Percentiles rank a stretch among this genome's conserved stretches.
Evolutionary conservation across 2,329 filamentous ascomycete genomes (phyloP).

Genomic region (Phialophora macrospora): DNA sequence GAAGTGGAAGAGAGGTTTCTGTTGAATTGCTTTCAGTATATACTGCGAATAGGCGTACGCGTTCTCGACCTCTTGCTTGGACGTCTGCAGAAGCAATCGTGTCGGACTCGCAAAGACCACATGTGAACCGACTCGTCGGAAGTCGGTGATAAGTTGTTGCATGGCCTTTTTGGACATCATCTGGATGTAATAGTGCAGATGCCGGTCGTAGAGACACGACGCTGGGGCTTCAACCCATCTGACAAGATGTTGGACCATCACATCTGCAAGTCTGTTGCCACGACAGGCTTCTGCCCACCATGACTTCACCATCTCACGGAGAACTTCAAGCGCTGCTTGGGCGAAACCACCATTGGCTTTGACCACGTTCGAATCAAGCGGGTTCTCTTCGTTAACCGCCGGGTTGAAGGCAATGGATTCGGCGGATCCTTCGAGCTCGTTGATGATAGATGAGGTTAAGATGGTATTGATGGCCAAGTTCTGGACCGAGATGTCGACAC

Average conservation of each 20-base stretch:
- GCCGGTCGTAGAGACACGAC: slow-evolving; percentile 93
- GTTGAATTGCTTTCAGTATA: slow-evolving; percentile 95
- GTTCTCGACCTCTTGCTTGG: slow-evolving; percentile 94
- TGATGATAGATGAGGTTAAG: slow-evolving; percentile 92
- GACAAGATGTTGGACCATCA: slow-evolving; percentile 95
- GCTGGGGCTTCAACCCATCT: slow-evolving; percentile 95
- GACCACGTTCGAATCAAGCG: slow-evolving; percentile 71
- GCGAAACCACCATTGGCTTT: slow-evolving; percentile 73
- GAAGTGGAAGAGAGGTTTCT: slow-evolving; percentile 94
- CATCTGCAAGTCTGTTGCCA: slow-evolving; percentile 91
- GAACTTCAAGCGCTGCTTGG: slow-evolving; percentile 84
- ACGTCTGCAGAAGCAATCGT: slow-evolving; percentile 88
- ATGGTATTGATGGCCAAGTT: slow-evolving; percentile 98
- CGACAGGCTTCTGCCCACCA: slow-evolving; percentile 97
- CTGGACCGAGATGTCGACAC: slow-evolving; percentile 89
- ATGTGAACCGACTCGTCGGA: slow-evolving; percentile 90
- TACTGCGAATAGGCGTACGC: slow-evolving; percentile 97
- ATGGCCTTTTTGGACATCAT: slow-evolving; percentile 98
- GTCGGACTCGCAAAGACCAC: slow-evolving; percentile 94
- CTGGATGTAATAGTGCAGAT: slow-evolving; percentile 95
- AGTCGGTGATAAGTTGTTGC: slow-evolving; percentile 95
- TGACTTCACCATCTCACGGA: slow-evolving; percentile 96
- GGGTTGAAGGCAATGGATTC: slow-evolving; percentile 87
- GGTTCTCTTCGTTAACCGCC: slow-evolving; percentile 65
- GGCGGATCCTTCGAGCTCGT: slow-evolving; percentile 82